Percentiles rank a stretch among this genome's conserved stretches.
Conservation (phyloP, 208 protist genomes). For the Acanthamoeba lenticulata region DNA sequence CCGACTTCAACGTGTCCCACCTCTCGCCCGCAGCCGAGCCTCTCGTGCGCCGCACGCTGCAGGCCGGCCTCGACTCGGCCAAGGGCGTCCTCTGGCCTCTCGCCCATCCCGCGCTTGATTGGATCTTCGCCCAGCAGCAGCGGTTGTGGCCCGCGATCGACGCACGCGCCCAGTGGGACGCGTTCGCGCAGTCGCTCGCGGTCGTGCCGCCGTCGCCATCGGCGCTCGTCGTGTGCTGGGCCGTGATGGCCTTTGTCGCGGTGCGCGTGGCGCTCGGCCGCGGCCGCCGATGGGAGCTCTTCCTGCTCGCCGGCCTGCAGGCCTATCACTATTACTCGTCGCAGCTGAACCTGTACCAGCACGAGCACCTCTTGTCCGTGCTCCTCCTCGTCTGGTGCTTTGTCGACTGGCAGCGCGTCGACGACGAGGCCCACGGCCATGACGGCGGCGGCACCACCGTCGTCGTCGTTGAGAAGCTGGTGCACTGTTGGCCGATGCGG, state of each 20-base stretch:
- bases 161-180: not conserved
- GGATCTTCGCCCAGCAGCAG: not conserved
- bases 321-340: slow-evolving; percentile 18
- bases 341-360: slow-evolving; percentile 63
- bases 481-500: slow-evolving; percentile 33
- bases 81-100: no score
- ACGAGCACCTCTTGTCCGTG: slow-evolving; percentile 8
- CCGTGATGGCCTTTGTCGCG: slow-evolving; percentile 38
- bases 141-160: not conserved
- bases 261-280: not conserved
- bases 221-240: not conserved
- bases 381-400: slow-evolving; percentile 9
- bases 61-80: no score
- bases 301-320: not conserved
- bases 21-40: not conserved
- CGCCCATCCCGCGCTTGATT: not conserved
- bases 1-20: slow-evolving; percentile 36
- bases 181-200: not conserved
- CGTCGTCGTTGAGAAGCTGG: not conserved
- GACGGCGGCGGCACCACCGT: not conserved
- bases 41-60: not conserved
- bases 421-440: not conserved
- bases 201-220: not conserved
- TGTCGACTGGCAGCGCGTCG: not conserved
- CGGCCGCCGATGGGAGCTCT: not conserved